Percentiles rank a stretch among this genome's conserved stretches.
Conservation (phyloP, 345 rosid genomes). For the Draba incana region DNA sequence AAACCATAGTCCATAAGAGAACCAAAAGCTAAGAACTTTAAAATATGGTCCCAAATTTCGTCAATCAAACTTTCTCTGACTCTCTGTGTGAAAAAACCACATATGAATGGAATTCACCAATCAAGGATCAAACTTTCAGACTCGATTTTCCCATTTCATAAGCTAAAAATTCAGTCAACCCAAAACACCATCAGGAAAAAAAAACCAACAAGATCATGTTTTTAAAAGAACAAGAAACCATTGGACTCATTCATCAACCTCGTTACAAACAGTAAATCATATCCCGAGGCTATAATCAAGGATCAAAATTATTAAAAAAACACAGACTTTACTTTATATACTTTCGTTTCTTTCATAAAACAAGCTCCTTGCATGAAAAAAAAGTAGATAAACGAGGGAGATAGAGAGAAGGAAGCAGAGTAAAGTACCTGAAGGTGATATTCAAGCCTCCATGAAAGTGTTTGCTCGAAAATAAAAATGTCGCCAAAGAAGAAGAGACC, state of each 20-base stretch:
- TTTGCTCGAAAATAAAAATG: constrained; percentile 27
- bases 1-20: constrained; percentile 26
- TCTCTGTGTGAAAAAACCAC: neutral
- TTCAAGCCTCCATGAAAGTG: constrained; percentile 41
- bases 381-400: neutral
- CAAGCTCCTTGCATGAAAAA: constrained; percentile 29
- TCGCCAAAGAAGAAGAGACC: constrained; percentile 36
- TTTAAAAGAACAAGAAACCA: constrained; percentile 2
- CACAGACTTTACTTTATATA: constrained; percentile 13
- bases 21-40: constrained; percentile 25
- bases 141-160: constrained; percentile 15
- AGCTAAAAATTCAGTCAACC: constrained; percentile 40
- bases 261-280: constrained; percentile 4
- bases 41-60: constrained; percentile 19
- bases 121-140: constrained; percentile 29
- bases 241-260: constrained; percentile 20
- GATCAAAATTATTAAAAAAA: constrained; percentile 11
- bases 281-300: constrained; percentile 14
- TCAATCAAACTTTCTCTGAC: neutral
- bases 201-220: constrained; percentile 31
- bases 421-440: constrained; percentile 37
- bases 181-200: constrained; percentile 9
- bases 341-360: neutral
- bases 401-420: constrained; percentile 10
- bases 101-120: constrained; percentile 25